These are phyloP conservation scores for Zymoseptoria pseudotritici DNA, from an alignment of 2,329 filamentous ascomycete genomes.

Conservation along the genomic window DNA sequence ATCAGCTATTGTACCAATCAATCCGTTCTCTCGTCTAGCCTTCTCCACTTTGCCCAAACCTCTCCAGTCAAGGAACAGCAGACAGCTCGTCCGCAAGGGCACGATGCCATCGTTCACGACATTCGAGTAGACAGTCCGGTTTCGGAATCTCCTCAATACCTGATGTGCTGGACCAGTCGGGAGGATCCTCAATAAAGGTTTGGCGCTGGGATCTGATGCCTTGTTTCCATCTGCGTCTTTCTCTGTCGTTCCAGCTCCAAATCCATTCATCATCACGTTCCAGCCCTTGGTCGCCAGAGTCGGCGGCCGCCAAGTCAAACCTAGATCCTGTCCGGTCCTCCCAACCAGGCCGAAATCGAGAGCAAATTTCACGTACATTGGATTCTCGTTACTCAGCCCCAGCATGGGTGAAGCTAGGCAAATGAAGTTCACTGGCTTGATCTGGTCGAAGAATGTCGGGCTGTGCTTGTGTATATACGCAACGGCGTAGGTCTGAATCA, in stretches of 20 bases:
- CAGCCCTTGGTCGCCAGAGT: slow-evolving; percentile 78
- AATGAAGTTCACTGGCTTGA: slow-evolving; percentile 85
- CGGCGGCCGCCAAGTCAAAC: slow-evolving; percentile 86
- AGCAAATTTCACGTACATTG: slow-evolving; percentile 93
- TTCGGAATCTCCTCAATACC: slow-evolving; percentile 79
- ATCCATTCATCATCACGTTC: slow-evolving; percentile 76
- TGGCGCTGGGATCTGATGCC: slow-evolving; percentile 66
- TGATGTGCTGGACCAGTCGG: slow-evolving; percentile 86
- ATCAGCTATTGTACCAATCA: slow-evolving; percentile 85
- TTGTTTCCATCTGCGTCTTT: slow-evolving; percentile 40
- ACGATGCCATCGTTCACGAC: slow-evolving; percentile 98
- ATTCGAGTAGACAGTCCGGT: slow-evolving; percentile 89
- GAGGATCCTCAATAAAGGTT: slow-evolving; percentile 79
- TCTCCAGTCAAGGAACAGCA: slow-evolving; percentile 96
- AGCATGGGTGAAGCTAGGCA: slow-evolving; percentile 79
- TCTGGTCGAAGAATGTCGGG: slow-evolving; percentile 78
- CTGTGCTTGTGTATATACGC: slow-evolving; percentile 97
- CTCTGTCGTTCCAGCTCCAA: slow-evolving; percentile 52
- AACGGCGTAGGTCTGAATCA: slow-evolving; percentile 88
- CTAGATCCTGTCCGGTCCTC: slow-evolving; percentile 90
- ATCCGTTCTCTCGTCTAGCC: slow-evolving; percentile 79
- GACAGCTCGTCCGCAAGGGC: slow-evolving; percentile 83
- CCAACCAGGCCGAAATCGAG: slow-evolving; percentile 93
- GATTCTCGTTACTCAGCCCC: slow-evolving; percentile 93
- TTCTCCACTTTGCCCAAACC: slow-evolving; percentile 91